Percentiles rank a stretch among this genome's conserved stretches.
phyloP scores from a whole-genome alignment of 306 rosid genomes.

The Mimosa pudica region DNA sequence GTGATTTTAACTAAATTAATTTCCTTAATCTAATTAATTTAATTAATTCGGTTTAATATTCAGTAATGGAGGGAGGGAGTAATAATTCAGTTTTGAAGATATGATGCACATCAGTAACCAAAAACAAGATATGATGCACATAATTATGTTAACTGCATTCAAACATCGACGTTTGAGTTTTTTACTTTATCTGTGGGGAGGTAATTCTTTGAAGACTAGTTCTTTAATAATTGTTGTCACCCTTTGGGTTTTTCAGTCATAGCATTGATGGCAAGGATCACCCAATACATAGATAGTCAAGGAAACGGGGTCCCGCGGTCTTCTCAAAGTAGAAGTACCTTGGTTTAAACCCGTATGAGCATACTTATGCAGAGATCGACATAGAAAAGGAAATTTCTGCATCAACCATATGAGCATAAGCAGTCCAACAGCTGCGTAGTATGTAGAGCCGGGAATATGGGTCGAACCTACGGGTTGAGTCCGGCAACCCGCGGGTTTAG shows the following conservation, averaged over 20 bases:
- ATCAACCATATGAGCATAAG: neutral
- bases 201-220: conserved; percentile 31
- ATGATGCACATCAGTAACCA: neutral
- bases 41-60: no score
- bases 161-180: neutral
- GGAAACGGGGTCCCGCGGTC: neutral
- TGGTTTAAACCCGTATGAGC: neutral
- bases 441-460: neutral
- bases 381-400: neutral
- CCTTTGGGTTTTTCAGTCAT: conserved; percentile 1
- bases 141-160: neutral
- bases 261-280: neutral
- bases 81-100: neutral
- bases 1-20: no score
- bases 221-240: conserved; percentile 18
- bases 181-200: neutral
- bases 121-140: neutral
- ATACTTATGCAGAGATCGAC: neutral
- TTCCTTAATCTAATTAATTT: no score
- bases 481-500: no score
- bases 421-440: neutral
- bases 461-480: no score
- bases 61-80: no score
- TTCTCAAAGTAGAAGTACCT: neutral
- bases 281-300: neutral